A percentile compares a stretch with the other conserved stretches of the same genome.
These are phyloP conservation scores for Pseudogymnoascus sp. DNA, from an alignment of 2,329 filamentous ascomycete species.

Conservation along the genomic window DNA sequence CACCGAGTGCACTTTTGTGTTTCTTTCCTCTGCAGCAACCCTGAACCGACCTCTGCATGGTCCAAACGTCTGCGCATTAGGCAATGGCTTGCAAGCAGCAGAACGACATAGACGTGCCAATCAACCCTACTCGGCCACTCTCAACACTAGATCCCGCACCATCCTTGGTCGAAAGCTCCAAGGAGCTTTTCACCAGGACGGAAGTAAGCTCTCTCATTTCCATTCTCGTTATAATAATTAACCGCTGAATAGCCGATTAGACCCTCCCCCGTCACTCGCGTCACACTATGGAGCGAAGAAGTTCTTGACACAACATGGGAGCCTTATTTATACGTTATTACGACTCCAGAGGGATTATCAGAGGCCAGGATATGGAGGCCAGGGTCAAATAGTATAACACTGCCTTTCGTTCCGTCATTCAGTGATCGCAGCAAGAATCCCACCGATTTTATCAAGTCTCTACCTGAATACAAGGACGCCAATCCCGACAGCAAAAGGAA, in stretches of 20 bases:
- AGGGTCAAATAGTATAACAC: not conserved
- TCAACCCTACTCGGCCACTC: not conserved
- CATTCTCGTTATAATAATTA: not conserved
- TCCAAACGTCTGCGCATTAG: not conserved
- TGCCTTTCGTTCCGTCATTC: not conserved
- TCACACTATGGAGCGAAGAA: not conserved
- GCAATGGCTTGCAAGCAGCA: not conserved
- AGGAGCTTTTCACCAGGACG: too few relatives aligned
- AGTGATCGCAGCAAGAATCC: not conserved
- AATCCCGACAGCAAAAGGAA: not conserved
- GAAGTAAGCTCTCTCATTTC: not conserved
- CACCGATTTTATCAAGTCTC: not conserved
- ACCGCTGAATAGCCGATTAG: not conserved
- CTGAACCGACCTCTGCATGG: not conserved
- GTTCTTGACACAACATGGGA: not conserved
- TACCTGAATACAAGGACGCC: not conserved
- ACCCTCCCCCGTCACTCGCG: not conserved
- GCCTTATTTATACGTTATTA: not conserved
- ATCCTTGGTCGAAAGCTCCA: too few relatives aligned
- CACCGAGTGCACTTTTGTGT: not conserved
- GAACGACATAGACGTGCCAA: not conserved
- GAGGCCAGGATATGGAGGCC: not conserved
- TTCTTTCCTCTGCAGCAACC: not conserved
- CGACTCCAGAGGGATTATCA: not conserved
- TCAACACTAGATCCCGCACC: not conserved